Percentiles rank a stretch among this genome's conserved stretches.
Evolutionary conservation across 2,329 filamentous ascomycete species (phyloP).

Genomic region (Lasiodiplodia gonubiensis): DNA sequence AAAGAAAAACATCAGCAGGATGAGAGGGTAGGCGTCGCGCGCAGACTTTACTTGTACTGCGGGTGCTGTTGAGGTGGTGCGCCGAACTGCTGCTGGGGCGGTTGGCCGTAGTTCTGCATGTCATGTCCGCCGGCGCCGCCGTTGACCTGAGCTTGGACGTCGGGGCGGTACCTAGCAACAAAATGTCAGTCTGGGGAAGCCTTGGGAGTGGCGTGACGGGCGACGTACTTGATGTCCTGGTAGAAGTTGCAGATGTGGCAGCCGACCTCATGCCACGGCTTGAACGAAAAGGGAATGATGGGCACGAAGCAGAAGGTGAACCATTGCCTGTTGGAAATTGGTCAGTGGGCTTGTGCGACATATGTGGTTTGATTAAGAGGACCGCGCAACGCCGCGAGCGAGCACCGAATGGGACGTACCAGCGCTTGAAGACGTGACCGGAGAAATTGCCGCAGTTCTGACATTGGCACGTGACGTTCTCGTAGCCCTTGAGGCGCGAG

Average conservation of each 20-base stretch:
- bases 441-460: constrained; percentile 59
- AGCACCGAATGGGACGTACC: constrained; percentile 37
- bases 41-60: constrained; percentile 30
- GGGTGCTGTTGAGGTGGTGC: constrained; percentile 24
- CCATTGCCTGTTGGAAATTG: constrained; percentile 57
- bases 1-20: neutral
- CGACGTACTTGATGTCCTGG: constrained; percentile 58
- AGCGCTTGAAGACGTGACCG: constrained; percentile 53
- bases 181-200: neutral
- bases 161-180: constrained; percentile 37
- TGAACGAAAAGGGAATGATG: constrained; percentile 70
- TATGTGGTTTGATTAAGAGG: neutral
- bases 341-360: constrained; percentile 14
- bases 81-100: constrained; percentile 24
- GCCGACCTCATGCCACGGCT: constrained; percentile 65
- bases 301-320: constrained; percentile 83
- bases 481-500: constrained; percentile 52
- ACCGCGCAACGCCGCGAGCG: neutral
- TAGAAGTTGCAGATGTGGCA: constrained; percentile 80
- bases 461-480: constrained; percentile 58
- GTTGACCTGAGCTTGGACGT: constrained; percentile 43
- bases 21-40: neutral
- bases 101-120: constrained; percentile 26
- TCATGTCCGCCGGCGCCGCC: constrained; percentile 27
- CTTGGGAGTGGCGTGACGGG: neutral